Evolutionary conservation across 257 asterid genomes (phyloP).

Genomic region (Solanum peruvianum): DNA sequence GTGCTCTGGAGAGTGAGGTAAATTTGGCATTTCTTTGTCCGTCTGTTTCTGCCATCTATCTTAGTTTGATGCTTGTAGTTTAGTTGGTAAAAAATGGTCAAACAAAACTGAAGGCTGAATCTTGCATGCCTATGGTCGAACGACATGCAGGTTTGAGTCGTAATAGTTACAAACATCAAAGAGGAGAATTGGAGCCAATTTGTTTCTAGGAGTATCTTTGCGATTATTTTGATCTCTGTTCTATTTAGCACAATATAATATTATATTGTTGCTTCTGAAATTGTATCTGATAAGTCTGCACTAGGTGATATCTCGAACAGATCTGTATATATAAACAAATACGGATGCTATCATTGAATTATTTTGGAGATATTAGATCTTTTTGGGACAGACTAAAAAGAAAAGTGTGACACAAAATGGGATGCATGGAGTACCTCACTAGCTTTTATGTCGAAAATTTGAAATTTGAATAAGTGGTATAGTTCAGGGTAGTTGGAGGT

Average conservation of each 20-base stretch:
- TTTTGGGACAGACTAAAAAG: background rate
- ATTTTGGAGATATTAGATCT: background rate
- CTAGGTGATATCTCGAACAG: background rate
- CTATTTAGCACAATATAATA: background rate
- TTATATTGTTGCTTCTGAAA: background rate
- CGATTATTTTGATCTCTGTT: background rate
- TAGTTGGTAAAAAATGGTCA: background rate
- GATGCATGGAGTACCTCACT: background rate
- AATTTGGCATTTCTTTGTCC: background rate
- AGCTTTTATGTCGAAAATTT: background rate
- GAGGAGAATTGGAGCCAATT: background rate
- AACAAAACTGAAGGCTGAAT: background rate
- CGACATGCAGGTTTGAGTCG: background rate
- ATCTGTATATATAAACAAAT: background rate
- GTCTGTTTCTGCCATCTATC: background rate
- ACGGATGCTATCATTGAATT: background rate
- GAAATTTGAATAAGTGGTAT: background rate
- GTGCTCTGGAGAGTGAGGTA: constrained; percentile 70
- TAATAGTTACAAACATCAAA: background rate
- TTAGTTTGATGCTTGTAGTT: background rate
- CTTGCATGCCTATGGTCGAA: background rate
- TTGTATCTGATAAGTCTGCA: background rate
- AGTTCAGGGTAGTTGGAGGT: background rate
- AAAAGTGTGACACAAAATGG: background rate
- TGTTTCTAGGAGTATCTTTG: background rate